Evolutionary conservation across 768 basidiomycete species (phyloP).

Genomic region (Erythrobasidium yunnanense): DNA sequence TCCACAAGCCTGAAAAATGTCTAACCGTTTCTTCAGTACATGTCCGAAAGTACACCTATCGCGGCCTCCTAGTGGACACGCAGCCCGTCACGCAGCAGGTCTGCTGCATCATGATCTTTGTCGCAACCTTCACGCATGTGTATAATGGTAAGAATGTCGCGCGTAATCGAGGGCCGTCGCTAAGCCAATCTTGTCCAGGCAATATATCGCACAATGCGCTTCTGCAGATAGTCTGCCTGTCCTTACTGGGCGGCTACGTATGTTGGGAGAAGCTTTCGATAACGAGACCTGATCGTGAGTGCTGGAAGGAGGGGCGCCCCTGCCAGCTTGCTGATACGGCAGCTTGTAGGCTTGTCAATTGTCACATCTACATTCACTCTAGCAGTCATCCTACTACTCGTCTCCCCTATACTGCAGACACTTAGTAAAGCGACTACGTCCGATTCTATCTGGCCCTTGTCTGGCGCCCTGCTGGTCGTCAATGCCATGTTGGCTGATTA

Average conservation of each 20-base stretch:
- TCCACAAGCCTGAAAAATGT: neutral
- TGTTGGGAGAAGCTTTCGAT: neutral
- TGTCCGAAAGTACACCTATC: constrained; percentile 25
- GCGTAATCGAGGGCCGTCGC: too few relatives aligned
- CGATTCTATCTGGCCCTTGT: constrained; percentile 57
- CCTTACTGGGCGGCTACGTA: constrained; percentile 1
- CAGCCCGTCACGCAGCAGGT: constrained; percentile 28
- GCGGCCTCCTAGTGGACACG: constrained; percentile 17
- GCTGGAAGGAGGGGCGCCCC: too few relatives aligned
- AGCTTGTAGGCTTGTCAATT: constrained; percentile 50
- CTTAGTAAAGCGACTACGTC: constrained; percentile 88
- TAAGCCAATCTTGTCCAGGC: neutral
- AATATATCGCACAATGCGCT: neutral
- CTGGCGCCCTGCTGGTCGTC: constrained; percentile 57
- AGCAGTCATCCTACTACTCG: constrained; percentile 73
- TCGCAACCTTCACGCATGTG: constrained; percentile 26
- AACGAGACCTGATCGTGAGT: neutral
- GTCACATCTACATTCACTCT: constrained; percentile 74
- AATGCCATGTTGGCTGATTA: constrained; percentile 79
- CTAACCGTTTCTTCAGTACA: constrained; percentile 4
- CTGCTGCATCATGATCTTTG: constrained; percentile 23
- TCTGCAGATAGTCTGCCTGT: neutral
- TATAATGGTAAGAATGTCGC: constrained; percentile 19
- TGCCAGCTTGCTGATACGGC: too few relatives aligned
- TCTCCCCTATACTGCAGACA: constrained; percentile 82